Conservation (phyloP, 1,139 yeast species). For the Candida mesenterica region DNA sequence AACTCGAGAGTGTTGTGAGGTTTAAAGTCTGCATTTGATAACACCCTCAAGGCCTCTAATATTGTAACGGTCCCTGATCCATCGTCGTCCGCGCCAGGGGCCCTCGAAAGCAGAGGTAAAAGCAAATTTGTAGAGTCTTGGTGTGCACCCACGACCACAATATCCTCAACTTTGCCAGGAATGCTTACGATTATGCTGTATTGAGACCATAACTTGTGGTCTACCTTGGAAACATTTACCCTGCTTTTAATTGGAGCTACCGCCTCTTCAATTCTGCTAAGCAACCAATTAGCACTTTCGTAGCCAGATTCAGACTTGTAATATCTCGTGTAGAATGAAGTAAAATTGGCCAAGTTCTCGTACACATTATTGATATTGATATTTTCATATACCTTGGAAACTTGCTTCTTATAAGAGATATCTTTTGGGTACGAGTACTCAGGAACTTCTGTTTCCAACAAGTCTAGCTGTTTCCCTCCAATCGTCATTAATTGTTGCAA, state of each 20-base stretch:
- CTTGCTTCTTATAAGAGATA: conserved; percentile 36
- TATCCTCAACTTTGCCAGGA: conserved; percentile 35
- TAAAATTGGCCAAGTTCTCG: conserved; percentile 56
- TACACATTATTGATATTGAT: conserved; percentile 50
- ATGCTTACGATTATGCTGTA: conserved; percentile 42
- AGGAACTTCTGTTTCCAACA: conserved; percentile 29
- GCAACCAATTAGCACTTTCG: conserved; percentile 74
- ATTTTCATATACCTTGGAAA: conserved; percentile 37
- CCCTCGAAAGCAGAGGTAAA: conserved; percentile 65
- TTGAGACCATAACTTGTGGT: conserved; percentile 46
- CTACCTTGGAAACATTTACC: conserved; percentile 27
- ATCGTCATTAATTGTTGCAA: conserved; percentile 17
- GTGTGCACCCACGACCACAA: conserved; percentile 83
- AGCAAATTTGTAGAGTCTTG: conserved; percentile 80
- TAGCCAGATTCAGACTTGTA: conserved; percentile 71
- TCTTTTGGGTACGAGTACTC: conserved; percentile 55
- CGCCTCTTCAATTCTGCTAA: conserved; percentile 45
- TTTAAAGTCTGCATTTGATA: conserved; percentile 39
- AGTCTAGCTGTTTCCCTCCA: conserved; percentile 34
- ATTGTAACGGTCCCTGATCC: conserved; percentile 85
- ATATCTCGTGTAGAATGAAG: conserved; percentile 77
- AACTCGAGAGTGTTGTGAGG: conserved; percentile 82
- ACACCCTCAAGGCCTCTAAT: conserved; percentile 69
- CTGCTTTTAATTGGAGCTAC: conserved; percentile 36
- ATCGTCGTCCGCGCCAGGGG: conserved; percentile 97